A percentile compares a stretch with the other conserved stretches of the same genome.
These are phyloP conservation scores for Tulasnella calospora DNA, from an alignment of 768 basidiomycete genomes.

Conservation along the genomic window DNA sequence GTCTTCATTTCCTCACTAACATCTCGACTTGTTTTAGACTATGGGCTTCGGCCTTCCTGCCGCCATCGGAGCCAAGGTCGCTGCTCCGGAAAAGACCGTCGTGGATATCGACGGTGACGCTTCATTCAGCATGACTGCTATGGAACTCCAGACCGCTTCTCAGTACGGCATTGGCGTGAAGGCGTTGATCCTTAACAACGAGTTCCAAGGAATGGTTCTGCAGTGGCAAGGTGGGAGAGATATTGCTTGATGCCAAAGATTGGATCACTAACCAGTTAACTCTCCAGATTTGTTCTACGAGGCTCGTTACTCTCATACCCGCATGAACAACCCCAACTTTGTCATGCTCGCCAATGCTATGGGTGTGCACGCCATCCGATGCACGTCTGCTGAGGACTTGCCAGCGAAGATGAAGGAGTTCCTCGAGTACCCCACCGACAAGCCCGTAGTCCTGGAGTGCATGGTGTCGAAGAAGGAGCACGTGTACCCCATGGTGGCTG, in stretches of 20 bases:
- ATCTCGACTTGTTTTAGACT: constrained; percentile 53
- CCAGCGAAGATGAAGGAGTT: constrained; percentile 98
- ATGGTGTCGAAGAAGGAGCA: constrained; percentile 77
- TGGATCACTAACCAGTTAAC: background rate
- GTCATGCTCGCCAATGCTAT: constrained; percentile 83
- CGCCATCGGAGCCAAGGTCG: constrained; percentile 96
- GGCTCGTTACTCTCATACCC: constrained; percentile 91
- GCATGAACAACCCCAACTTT: constrained; percentile 95
- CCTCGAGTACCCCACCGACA: constrained; percentile 82
- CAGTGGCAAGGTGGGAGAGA: constrained; percentile 86
- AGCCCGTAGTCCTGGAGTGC: constrained; percentile 89
- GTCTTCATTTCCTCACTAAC: background rate
- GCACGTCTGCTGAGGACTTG: constrained; percentile 63
- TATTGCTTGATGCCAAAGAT: background rate
- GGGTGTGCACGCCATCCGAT: constrained; percentile 87
- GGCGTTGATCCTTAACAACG: constrained; percentile 87
- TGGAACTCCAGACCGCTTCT: constrained; percentile 94
- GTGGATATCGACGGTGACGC: constrained; percentile 98
- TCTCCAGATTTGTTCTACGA: constrained; percentile 86
- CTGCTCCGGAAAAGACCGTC: constrained; percentile 86
- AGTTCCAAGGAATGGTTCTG: constrained; percentile 98
- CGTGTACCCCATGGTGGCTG: constrained; percentile 90
- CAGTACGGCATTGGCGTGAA: constrained; percentile 94
- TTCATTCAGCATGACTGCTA: constrained; percentile 98
- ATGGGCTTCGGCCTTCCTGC: constrained; percentile 98